Conservation (phyloP, 2,329 filamentous ascomycete species). For the Cladosporium colombiae region DNA sequence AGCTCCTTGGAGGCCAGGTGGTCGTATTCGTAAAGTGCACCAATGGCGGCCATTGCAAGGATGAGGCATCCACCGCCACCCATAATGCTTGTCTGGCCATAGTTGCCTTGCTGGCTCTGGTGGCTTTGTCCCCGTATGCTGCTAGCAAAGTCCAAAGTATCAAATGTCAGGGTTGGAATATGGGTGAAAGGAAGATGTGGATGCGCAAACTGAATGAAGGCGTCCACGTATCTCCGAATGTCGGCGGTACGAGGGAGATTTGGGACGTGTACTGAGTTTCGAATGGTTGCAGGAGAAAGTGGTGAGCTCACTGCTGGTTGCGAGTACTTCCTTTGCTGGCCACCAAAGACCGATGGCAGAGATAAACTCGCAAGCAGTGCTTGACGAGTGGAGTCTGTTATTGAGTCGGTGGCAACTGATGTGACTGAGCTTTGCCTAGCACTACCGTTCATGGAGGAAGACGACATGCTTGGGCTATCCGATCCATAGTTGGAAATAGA, state of each 20-base stretch:
- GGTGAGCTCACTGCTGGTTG: slow-evolving; percentile 59
- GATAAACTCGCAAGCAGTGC: slow-evolving; percentile 63
- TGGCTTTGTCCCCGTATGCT: slow-evolving; percentile 53
- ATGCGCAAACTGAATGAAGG: slow-evolving; percentile 90
- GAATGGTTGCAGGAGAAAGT: slow-evolving; percentile 42
- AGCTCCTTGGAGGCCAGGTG: slow-evolving; percentile 76
- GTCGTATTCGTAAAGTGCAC: slow-evolving; percentile 85
- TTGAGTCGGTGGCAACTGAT: slow-evolving; percentile 63
- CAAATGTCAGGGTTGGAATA: slow-evolving; percentile 87
- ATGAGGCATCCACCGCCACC: slow-evolving; percentile 85
- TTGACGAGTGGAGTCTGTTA: slow-evolving; percentile 66
- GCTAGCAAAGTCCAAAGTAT: slow-evolving; percentile 67
- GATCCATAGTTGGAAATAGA: slow-evolving; percentile 65
- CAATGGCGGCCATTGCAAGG: slow-evolving; percentile 83
- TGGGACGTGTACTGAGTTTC: slow-evolving; percentile 42
- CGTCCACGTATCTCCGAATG: slow-evolving; percentile 84
- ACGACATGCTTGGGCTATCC: slow-evolving; percentile 62
- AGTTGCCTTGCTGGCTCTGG: slow-evolving; percentile 54
- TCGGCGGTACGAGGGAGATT: slow-evolving; percentile 78
- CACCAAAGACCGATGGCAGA: slow-evolving; percentile 56
- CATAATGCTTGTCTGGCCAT: slow-evolving; percentile 56
- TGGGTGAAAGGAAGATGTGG: slow-evolving; percentile 95
- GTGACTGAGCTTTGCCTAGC: slow-evolving; percentile 61
- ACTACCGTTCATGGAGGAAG: slow-evolving; percentile 70
- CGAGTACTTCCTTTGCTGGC: slow-evolving; percentile 58